phyloP scores from a whole-genome alignment of 2,329 filamentous ascomycete species.

The Aspergillus pseudoviridinutans region DNA sequence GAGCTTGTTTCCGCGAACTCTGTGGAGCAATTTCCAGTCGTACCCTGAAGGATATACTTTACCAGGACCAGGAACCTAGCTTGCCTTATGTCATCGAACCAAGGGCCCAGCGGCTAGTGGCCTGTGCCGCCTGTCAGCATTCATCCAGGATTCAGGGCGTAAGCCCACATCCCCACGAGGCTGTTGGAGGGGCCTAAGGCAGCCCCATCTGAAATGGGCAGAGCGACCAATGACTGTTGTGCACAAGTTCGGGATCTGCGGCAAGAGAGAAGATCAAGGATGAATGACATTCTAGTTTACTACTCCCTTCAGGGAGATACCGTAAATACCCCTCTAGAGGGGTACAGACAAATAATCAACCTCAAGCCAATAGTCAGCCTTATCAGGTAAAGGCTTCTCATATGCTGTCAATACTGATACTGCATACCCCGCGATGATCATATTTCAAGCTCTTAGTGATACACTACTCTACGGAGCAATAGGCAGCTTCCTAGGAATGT shows the following conservation, averaged over 20 bases:
- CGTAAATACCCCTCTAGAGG: background rate
- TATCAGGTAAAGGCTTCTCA: background rate
- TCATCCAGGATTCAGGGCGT: constrained; percentile 10
- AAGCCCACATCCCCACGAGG: constrained; percentile 23
- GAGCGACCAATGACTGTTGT: constrained; percentile 4
- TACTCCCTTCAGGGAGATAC: background rate
- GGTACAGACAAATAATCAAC: background rate
- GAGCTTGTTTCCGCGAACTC: background rate
- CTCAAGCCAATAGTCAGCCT: background rate
- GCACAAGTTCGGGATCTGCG: constrained; percentile 13
- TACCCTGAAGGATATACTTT: too few relatives aligned
- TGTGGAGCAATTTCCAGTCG: background rate
- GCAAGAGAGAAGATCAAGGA: constrained; percentile 14
- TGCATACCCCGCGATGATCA: background rate
- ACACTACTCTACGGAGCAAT: too few relatives aligned
- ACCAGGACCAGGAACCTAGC: too few relatives aligned
- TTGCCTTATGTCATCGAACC: background rate
- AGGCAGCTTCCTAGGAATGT: too few relatives aligned
- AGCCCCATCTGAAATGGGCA: constrained; percentile 10
- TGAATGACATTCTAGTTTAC: constrained; percentile 1
- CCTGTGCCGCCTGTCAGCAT: constrained; percentile 11
- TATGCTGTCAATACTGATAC: background rate
- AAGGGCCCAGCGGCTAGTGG: constrained; percentile 4
- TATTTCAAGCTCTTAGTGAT: background rate
- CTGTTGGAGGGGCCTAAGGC: constrained; percentile 11